Conservation (phyloP, 352 stramenopile species). For the Sclerospora graminicola region DNA sequence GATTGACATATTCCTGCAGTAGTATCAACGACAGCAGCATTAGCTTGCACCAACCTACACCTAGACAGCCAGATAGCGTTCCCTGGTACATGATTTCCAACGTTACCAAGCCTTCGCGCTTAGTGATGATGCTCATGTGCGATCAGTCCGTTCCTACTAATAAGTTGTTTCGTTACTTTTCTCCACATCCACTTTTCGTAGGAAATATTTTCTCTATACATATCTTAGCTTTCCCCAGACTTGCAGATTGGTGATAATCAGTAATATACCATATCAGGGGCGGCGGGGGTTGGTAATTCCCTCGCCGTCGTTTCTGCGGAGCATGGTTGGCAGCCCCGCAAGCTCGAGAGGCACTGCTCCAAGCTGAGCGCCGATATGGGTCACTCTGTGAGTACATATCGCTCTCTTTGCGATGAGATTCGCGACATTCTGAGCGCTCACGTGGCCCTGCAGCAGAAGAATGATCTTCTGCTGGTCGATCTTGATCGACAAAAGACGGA, state of each 20-base stretch:
- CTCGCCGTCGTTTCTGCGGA: no score
- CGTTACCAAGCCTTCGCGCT: slow-evolving; percentile 42
- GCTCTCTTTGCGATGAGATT: no score
- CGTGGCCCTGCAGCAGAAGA: no score
- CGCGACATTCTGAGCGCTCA: no score
- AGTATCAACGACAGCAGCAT: slow-evolving; percentile 1
- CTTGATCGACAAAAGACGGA: no score
- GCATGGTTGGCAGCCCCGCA: no score
- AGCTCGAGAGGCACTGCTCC: no score
- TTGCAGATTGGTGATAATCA: slow-evolving; percentile 74
- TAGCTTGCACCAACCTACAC: not conserved
- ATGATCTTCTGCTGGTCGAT: no score
- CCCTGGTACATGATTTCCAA: slow-evolving; percentile 66
- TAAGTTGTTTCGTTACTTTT: not conserved
- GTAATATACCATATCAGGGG: no score
- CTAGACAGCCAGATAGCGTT: not conserved
- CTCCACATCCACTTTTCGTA: not conserved
- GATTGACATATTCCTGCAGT: slow-evolving; percentile 72
- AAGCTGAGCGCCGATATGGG: no score
- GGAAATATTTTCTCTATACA: slow-evolving; percentile 10
- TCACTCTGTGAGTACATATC: no score
- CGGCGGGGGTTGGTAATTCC: no score
- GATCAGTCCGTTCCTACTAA: slow-evolving; percentile 62
- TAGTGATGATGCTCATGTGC: slow-evolving; percentile 71
- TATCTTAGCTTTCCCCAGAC: slow-evolving; percentile 76